Evolutionary conservation across 805 yeast species (phyloP).

Genomic region (Candida ipomoeae): DNA sequence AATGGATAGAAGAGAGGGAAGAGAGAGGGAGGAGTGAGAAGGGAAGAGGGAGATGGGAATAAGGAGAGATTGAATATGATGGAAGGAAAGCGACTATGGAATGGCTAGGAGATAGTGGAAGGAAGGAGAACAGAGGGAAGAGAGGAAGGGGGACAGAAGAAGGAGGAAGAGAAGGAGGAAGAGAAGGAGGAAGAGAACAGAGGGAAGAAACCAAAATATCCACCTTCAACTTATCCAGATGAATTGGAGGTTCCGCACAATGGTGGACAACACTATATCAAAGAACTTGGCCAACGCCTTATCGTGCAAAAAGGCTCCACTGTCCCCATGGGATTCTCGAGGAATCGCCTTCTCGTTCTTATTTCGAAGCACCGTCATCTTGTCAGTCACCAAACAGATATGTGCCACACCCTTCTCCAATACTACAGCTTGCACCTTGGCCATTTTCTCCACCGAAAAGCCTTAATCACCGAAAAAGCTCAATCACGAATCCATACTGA

Average conservation of each 20-base stretch:
- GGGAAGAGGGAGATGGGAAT: neutral
- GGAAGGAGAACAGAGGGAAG: too few species aligned
- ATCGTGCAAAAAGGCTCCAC: slow-evolving; percentile 62
- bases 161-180: neutral
- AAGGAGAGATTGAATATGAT: too few species aligned
- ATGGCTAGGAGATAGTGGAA: too few species aligned
- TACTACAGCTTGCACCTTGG: slow-evolving; percentile 92
- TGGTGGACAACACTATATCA: slow-evolving; percentile 56
- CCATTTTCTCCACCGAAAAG: slow-evolving; percentile 75
- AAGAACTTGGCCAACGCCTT: slow-evolving; percentile 71
- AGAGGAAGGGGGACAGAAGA: neutral
- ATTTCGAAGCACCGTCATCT: slow-evolving; percentile 72
- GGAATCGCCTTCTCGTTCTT: slow-evolving; percentile 52
- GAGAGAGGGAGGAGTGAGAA: neutral
- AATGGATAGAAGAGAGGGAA: neutral
- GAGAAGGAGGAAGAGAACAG: neutral
- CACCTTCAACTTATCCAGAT: slow-evolving; percentile 67
- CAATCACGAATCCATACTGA: slow-evolving; percentile 60
- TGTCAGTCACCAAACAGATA: slow-evolving; percentile 81
- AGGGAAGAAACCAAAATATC: slow-evolving; percentile 36
- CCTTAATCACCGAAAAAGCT: slow-evolving; percentile 64
- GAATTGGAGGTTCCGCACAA: slow-evolving; percentile 64
- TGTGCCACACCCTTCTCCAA: slow-evolving; percentile 94
- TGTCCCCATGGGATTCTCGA: slow-evolving; percentile 67
- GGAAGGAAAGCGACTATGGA: too few species aligned